These are phyloP conservation scores for Amauroascus niger DNA, from an alignment of 2,329 filamentous ascomycete species.

Conservation along the genomic window DNA sequence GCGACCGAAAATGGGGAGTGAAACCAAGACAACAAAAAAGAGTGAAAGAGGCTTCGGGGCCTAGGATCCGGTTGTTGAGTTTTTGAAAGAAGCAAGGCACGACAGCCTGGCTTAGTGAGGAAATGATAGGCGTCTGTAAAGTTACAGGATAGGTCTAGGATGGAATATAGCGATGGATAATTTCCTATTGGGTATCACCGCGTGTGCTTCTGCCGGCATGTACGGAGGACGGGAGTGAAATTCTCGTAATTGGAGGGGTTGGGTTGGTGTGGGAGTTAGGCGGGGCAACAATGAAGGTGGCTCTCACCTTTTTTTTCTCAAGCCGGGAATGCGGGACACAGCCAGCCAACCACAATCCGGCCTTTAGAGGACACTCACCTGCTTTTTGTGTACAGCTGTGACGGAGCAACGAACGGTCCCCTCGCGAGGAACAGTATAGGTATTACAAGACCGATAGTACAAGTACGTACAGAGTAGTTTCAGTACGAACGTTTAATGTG, in stretches of 20 bases:
- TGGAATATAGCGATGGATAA: constrained; percentile 4
- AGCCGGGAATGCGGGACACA: background rate
- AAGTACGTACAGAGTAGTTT: background rate
- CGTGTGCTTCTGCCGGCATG: constrained; percentile 3
- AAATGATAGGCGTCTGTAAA: background rate
- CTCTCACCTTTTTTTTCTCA: background rate
- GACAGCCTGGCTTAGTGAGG: background rate
- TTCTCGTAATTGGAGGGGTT: constrained; percentile 10
- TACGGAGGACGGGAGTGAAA: background rate
- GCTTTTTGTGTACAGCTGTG: background rate
- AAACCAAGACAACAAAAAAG: background rate
- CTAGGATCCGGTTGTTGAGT: background rate
- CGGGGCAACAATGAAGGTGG: constrained; percentile 7
- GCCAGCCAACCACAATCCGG: background rate
- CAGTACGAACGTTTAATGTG: background rate
- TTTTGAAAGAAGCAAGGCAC: background rate
- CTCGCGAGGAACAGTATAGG: too few relatives aligned
- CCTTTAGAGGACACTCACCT: background rate
- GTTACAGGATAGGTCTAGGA: background rate
- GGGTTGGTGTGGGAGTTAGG: background rate
- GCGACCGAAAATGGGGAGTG: background rate
- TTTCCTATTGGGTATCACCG: constrained; percentile 9
- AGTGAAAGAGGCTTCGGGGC: background rate
- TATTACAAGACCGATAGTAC: too few relatives aligned
- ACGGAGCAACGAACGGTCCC: background rate